Conservation (phyloP, 2,329 filamentous ascomycete species). For the Colletotrichum sp. region DNA sequence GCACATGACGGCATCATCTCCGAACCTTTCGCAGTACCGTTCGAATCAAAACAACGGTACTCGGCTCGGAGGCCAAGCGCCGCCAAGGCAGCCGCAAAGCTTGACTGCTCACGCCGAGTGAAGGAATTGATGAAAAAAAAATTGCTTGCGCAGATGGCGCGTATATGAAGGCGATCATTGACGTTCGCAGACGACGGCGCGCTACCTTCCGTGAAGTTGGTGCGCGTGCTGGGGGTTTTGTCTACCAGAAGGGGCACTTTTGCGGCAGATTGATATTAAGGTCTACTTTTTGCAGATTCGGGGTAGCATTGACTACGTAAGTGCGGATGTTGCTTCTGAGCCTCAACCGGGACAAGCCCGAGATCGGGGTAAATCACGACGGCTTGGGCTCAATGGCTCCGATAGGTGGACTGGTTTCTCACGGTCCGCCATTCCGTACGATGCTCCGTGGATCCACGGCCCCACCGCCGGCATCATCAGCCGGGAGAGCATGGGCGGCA, state of each 20-base stretch:
- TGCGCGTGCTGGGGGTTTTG: background rate
- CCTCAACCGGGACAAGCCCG: background rate
- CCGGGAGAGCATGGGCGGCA: background rate
- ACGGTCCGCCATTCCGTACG: background rate
- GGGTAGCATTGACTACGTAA: background rate
- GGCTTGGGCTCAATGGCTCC: background rate
- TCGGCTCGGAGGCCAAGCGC: background rate
- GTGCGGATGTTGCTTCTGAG: background rate
- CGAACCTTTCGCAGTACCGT: too few species aligned
- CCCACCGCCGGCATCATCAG: background rate
- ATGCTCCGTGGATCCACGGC: background rate
- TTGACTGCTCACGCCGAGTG: background rate
- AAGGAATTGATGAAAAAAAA: background rate
- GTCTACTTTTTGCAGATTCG: background rate
- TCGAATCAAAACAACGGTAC: accelerated
- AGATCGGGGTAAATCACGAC: background rate
- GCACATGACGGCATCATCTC: background rate
- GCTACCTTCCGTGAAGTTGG: background rate
- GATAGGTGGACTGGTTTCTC: background rate
- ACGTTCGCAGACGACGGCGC: background rate
- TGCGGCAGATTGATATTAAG: background rate
- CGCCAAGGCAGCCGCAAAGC: conserved; percentile 8
- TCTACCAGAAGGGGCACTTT: background rate
- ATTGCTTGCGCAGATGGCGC: background rate
- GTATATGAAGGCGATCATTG: background rate